phyloP scores from a whole-genome alignment of 2,329 filamentous ascomycete genomes.

The Chaetomium globosum region DNA sequence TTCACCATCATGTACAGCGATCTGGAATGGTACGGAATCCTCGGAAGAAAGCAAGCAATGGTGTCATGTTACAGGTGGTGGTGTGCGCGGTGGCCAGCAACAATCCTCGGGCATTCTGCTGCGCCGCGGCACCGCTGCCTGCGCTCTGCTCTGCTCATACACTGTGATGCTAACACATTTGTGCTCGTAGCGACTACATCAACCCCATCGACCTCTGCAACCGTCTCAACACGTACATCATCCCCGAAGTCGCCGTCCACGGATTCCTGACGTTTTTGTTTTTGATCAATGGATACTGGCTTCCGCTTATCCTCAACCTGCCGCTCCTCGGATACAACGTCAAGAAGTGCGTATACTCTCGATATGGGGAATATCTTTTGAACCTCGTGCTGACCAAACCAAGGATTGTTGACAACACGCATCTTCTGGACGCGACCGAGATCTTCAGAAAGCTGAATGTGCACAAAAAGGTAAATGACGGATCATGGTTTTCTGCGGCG shows the following conservation, averaged over 20 bases:
- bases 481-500: not conserved
- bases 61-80: not conserved
- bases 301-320: constrained; percentile 87
- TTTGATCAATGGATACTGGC: constrained; percentile 98
- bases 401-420: constrained; percentile 96
- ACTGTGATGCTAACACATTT: constrained; percentile 21
- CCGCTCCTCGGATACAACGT: constrained; percentile 90
- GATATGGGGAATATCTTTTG: not conserved
- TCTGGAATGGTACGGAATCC: constrained; percentile 84
- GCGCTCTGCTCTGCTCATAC: not conserved
- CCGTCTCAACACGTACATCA: constrained; percentile 98
- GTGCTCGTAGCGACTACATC: constrained; percentile 82
- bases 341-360: constrained; percentile 77
- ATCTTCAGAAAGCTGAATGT: constrained; percentile 99
- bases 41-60: not conserved
- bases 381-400: constrained; percentile 38
- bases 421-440: constrained; percentile 95
- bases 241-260: constrained; percentile 97
- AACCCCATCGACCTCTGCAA: constrained; percentile 99
- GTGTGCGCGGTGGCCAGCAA: not conserved
- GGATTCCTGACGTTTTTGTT: constrained; percentile 94
- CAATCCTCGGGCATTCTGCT: constrained; percentile 4
- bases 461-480: constrained; percentile 81
- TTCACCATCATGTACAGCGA: constrained; percentile 99
- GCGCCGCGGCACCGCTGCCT: constrained; percentile 21